These are phyloP conservation scores for Yarrowia keelungensis DNA, from an alignment of 805 yeast genomes.

Conservation along the genomic window DNA sequence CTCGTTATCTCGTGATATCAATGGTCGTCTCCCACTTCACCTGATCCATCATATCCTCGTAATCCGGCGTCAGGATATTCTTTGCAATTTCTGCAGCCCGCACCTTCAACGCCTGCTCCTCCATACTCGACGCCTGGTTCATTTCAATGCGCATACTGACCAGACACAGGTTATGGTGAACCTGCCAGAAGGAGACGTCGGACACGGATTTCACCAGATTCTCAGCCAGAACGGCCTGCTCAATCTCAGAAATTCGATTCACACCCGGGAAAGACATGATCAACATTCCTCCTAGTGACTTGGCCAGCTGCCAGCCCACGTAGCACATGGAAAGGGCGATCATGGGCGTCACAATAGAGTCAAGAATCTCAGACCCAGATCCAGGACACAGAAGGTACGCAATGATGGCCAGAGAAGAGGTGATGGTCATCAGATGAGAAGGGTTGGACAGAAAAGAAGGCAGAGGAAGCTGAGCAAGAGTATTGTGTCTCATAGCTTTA, in stretches of 20 bases:
- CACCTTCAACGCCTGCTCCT: slow-evolving; percentile 44
- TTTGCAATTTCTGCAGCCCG: slow-evolving; percentile 42
- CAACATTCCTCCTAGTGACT: slow-evolving; percentile 54
- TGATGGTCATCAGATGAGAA: slow-evolving; percentile 48
- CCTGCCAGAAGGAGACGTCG: slow-evolving; percentile 54
- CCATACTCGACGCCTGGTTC: slow-evolving; percentile 48
- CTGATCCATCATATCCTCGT: slow-evolving; percentile 41
- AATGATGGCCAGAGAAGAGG: slow-evolving; percentile 48
- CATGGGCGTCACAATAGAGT: slow-evolving; percentile 50
- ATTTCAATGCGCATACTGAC: slow-evolving; percentile 50
- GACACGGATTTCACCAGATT: slow-evolving; percentile 47
- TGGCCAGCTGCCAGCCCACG: slow-evolving; percentile 53
- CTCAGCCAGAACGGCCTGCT: slow-evolving; percentile 44
- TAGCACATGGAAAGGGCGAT: slow-evolving; percentile 53
- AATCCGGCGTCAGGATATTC: slow-evolving; percentile 41
- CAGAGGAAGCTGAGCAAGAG: slow-evolving; percentile 40
- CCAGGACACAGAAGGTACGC: slow-evolving; percentile 48
- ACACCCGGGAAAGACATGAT: slow-evolving; percentile 54
- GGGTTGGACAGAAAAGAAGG: slow-evolving; percentile 46
- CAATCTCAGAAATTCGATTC: slow-evolving; percentile 48
- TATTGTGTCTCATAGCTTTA: slow-evolving; percentile 42
- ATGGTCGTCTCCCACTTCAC: slow-evolving; percentile 51
- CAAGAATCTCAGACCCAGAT: slow-evolving; percentile 46
- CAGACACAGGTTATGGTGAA: slow-evolving; percentile 54
- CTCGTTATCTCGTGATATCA: slow-evolving; percentile 42